Percentiles rank a stretch among this genome's conserved stretches.
phyloP scores from a whole-genome alignment of 352 stramenopile species.

The Pythium scleroteichum region DNA sequence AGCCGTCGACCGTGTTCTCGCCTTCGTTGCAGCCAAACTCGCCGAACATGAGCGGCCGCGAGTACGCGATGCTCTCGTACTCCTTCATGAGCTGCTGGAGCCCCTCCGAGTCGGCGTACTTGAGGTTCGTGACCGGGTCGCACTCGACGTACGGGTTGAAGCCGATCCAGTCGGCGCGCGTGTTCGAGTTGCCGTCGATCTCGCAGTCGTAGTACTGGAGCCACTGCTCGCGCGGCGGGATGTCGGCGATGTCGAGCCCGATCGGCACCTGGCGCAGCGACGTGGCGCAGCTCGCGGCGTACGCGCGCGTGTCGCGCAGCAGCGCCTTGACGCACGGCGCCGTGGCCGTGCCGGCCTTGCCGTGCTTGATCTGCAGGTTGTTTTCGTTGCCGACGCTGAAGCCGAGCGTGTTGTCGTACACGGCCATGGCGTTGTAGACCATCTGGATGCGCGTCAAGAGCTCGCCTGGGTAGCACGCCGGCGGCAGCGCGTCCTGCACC shows the following conservation, averaged over 20 bases:
- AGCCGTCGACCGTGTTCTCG: slow-evolving; percentile 65
- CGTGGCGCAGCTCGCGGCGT: slow-evolving; percentile 43
- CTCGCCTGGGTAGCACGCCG: slow-evolving; percentile 36
- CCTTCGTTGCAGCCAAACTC: slow-evolving; percentile 69
- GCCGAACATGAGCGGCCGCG: slow-evolving; percentile 66
- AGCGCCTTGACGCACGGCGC: slow-evolving; percentile 74
- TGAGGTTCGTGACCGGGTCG: slow-evolving; percentile 38
- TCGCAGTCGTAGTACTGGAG: slow-evolving; percentile 77
- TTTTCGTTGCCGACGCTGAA: slow-evolving; percentile 63
- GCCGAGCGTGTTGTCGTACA: slow-evolving; percentile 57
- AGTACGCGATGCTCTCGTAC: slow-evolving; percentile 47
- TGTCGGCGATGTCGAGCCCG: slow-evolving; percentile 73
- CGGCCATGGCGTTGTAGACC: slow-evolving; percentile 55
- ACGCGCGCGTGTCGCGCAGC: slow-evolving; percentile 57
- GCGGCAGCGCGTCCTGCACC: slow-evolving; percentile 29
- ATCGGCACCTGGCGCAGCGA: slow-evolving; percentile 64
- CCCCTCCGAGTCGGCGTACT: slow-evolving; percentile 53
- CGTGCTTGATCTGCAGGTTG: slow-evolving; percentile 48
- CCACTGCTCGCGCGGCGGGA: slow-evolving; percentile 57
- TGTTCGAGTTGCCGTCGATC: slow-evolving; percentile 43
- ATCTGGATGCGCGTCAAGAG: slow-evolving; percentile 41
- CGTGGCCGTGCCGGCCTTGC: slow-evolving; percentile 40
- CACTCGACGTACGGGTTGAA: slow-evolving; percentile 70
- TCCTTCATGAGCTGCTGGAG: slow-evolving; percentile 57
- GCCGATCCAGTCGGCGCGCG: slow-evolving; percentile 46